Evolutionary conservation across 129 eudicot genomes (phyloP).

Genomic region (Helichrysum umbraculigerum): DNA sequence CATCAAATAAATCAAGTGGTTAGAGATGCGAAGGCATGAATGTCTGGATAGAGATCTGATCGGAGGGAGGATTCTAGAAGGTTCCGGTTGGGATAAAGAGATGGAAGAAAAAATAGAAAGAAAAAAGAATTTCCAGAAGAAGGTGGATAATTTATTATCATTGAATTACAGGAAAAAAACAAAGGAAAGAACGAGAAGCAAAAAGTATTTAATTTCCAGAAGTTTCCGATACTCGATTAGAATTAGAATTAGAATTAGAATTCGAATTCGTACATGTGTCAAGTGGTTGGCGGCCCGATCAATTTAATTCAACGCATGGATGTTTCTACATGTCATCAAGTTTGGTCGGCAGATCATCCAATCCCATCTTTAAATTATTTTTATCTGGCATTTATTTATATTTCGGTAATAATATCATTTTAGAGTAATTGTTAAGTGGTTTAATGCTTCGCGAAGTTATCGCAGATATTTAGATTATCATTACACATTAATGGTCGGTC

Average conservation of each 20-base stretch:
- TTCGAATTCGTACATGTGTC: constrained; percentile 19
- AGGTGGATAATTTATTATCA: constrained; percentile 1
- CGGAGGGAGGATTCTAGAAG: constrained; percentile 56
- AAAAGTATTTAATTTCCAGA: constrained; percentile 28
- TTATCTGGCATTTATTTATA: no score
- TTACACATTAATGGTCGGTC: no score
- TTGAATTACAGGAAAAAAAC: neutral
- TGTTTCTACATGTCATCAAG: neutral
- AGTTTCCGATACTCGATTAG: constrained; percentile 39
- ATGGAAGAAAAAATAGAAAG: neutral
- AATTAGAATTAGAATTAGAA: constrained; percentile 5
- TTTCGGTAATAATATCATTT: no score
- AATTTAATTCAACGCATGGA: constrained; percentile 2
- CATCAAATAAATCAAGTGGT: constrained; percentile 21
- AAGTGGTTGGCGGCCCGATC: constrained; percentile 9
- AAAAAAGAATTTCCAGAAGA: neutral
- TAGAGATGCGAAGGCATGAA: neutral
- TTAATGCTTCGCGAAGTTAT: no score
- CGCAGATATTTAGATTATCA: no score
- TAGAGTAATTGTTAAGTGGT: no score
- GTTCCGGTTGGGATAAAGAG: constrained; percentile 35
- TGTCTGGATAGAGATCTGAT: neutral
- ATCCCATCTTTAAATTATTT: no score
- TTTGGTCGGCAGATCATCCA: neutral
- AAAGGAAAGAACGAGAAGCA: constrained; percentile 49